phyloP scores from a whole-genome alignment of 495 filamentous ascomycete species.

The Lophium mytilinum region DNA sequence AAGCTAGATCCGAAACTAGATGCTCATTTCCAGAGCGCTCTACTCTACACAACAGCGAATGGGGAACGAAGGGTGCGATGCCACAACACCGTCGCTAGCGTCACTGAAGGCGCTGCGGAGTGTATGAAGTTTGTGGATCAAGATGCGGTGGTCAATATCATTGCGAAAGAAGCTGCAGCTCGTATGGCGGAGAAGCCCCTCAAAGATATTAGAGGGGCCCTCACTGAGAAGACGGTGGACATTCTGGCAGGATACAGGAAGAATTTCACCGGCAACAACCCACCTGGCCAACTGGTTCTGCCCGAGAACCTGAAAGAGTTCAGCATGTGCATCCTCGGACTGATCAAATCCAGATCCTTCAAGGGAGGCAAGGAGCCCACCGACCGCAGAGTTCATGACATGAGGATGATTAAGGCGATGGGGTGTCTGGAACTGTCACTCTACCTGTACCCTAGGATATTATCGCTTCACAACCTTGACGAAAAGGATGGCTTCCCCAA shows the following conservation, averaged over 20 bases:
- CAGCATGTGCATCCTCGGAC: conserved; percentile 89
- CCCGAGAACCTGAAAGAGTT: conserved; percentile 96
- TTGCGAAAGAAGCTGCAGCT: conserved; percentile 88
- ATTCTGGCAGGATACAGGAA: conserved; percentile 91
- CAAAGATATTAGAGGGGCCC: conserved; percentile 75
- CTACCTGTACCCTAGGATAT: conserved; percentile 92
- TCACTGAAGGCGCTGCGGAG: conserved; percentile 75
- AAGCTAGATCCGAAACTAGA: conserved; percentile 94
- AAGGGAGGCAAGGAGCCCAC: conserved; percentile 88
- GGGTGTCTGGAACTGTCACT: conserved; percentile 76
- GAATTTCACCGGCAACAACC: conserved; percentile 75
- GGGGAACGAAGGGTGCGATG: conserved; percentile 89
- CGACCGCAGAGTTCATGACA: conserved; percentile 83
- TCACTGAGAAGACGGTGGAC: conserved; percentile 91
- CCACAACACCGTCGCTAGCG: conserved; percentile 84
- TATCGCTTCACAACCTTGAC: conserved; percentile 78
- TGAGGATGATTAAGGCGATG: conserved; percentile 82
- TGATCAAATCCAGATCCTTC: conserved; percentile 87
- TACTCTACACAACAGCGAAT: conserved; percentile 86
- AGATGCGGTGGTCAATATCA: conserved; percentile 76
- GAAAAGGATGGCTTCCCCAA: conserved; percentile 75
- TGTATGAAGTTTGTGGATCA: conserved; percentile 90
- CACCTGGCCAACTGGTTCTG: conserved; percentile 87
- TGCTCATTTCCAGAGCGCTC: conserved; percentile 92
- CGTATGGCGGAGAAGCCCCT: conserved; percentile 71